phyloP scores from a whole-genome alignment of 179 eudicot genomes.

The Camellia oleifera region DNA sequence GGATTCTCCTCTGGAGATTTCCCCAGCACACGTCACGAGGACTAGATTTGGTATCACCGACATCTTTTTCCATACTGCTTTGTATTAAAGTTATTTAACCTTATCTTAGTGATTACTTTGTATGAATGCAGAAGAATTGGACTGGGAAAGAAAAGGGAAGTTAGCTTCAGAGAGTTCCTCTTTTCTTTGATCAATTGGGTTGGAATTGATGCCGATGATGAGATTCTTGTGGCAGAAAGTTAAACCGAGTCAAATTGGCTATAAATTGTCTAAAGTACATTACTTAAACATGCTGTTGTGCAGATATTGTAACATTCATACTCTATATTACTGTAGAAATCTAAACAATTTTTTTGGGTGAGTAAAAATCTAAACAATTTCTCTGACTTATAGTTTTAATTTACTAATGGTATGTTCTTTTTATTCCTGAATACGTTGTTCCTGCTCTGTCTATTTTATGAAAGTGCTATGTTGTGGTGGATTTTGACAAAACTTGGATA shows the following conservation, averaged over 20 bases:
- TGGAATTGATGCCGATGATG: constrained; percentile 49
- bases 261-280: neutral
- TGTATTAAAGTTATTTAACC: neutral
- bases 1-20: too few species aligned
- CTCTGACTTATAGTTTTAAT: too few species aligned
- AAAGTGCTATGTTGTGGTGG: neutral
- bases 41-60: constrained; percentile 36
- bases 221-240: constrained; percentile 7
- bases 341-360: too few species aligned
- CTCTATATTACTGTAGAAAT: neutral
- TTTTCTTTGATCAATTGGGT: constrained; percentile 58
- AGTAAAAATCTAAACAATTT: too few species aligned
- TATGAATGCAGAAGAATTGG: constrained; percentile 61
- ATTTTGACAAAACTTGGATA: neutral
- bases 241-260: neutral
- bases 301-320: too few species aligned
- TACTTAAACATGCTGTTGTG: neutral
- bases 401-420: neutral
- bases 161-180: constrained; percentile 63
- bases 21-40: constrained; percentile 8
- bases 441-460: neutral
- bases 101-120: constrained; percentile 8
- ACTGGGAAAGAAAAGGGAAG: constrained; percentile 61
- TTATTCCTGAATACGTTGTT: neutral
- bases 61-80: constrained; percentile 13